These are phyloP conservation scores for Calonectria ilicicola DNA, from an alignment of 2,329 filamentous ascomycete genomes.

Conservation along the genomic window DNA sequence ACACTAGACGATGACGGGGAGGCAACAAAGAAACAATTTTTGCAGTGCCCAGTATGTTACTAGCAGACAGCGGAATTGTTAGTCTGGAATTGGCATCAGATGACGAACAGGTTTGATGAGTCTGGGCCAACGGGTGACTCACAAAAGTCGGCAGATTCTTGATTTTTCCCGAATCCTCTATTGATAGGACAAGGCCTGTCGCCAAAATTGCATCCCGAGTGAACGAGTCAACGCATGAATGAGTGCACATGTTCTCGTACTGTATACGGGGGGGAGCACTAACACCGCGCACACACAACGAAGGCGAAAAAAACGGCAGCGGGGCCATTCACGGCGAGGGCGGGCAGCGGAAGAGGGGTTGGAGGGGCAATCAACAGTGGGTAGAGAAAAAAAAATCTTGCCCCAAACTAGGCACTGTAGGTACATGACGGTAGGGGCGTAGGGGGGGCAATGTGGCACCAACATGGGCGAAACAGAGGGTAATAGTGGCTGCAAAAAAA, in stretches of 20 bases:
- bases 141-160: not conserved
- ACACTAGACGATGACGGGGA: constrained; percentile 17
- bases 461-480: not conserved
- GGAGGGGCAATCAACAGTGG: constrained; percentile 19
- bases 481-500: constrained; percentile 4
- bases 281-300: constrained; percentile 2
- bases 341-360: constrained; percentile 14
- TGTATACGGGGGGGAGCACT: not conserved
- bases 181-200: not conserved
- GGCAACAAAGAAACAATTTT: constrained; percentile 14
- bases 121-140: constrained; percentile 15
- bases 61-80: not conserved
- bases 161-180: not conserved
- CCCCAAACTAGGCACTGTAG: constrained; percentile 7
- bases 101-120: constrained; percentile 10
- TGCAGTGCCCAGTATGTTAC: not conserved
- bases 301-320: constrained; percentile 15
- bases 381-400: constrained; percentile 3
- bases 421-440: constrained; percentile 2
- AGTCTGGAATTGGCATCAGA: constrained; percentile 4
- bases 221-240: constrained; percentile 3
- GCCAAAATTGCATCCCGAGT: not conserved
- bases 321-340: constrained; percentile 16
- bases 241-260: not conserved
- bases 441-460: constrained; percentile 3